These are phyloP conservation scores for Darksidea phi DNA, from an alignment of 495 filamentous ascomycete genomes.

Conservation along the genomic window DNA sequence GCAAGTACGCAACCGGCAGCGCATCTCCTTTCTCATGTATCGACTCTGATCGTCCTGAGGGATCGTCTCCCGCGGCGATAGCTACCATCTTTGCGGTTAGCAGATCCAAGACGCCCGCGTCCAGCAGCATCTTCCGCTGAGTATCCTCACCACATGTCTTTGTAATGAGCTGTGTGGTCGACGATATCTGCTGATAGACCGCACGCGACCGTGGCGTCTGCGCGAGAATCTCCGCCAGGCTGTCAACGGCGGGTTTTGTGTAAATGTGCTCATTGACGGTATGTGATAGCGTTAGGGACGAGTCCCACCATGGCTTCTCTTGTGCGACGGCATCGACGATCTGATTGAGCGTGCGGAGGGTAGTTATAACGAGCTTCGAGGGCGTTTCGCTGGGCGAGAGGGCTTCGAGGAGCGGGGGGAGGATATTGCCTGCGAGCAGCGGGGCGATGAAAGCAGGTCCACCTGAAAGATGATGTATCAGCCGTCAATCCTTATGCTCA, in stretches of 20 bases:
- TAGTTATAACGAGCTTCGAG: slow-evolving; percentile 63
- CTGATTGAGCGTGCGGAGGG: slow-evolving; percentile 71
- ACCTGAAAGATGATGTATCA: slow-evolving; percentile 52
- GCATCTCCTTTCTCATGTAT: slow-evolving; percentile 38
- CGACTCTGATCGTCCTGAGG: slow-evolving; percentile 52
- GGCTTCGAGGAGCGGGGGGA: slow-evolving; percentile 66
- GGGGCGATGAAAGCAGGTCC: slow-evolving; percentile 76
- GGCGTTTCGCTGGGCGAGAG: slow-evolving; percentile 66
- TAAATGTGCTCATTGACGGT: slow-evolving; percentile 65
- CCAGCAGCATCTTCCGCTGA: slow-evolving; percentile 68
- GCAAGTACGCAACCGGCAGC: slow-evolving; percentile 58
- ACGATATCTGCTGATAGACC: slow-evolving; percentile 65
- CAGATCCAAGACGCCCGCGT: slow-evolving; percentile 71
- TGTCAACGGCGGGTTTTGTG: slow-evolving; percentile 53
- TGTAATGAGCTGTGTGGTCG: slow-evolving; percentile 66
- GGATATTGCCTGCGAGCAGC: slow-evolving; percentile 62
- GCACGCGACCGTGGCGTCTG: slow-evolving; percentile 52
- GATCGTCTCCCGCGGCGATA: slow-evolving; percentile 66
- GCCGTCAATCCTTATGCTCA: neutral
- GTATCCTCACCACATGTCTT: slow-evolving; percentile 65
- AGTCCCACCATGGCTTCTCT: slow-evolving; percentile 51
- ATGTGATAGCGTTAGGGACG: slow-evolving; percentile 29
- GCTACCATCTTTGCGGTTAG: slow-evolving; percentile 74
- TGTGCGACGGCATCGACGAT: slow-evolving; percentile 58
- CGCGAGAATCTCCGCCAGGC: slow-evolving; percentile 63